phyloP scores from a whole-genome alignment of 495 filamentous ascomycete species.

The Beverwykella pulmonaria region DNA sequence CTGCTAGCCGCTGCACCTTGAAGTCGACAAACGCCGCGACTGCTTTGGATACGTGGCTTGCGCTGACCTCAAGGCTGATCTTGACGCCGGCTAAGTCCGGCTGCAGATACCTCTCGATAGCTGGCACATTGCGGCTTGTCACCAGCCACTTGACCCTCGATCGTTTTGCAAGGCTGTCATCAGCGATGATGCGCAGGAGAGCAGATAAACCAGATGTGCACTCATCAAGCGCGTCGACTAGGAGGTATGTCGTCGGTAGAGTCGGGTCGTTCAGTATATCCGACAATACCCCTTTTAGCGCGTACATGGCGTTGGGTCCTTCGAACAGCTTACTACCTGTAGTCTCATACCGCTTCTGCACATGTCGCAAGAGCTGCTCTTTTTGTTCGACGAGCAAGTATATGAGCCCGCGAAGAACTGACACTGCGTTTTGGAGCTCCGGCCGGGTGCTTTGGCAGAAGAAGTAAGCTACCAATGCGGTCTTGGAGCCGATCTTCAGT shows the following conservation, averaged over 20 bases:
- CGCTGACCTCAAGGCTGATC: too few species aligned
- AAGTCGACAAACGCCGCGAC: too few species aligned
- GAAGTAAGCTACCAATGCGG: conserved; percentile 39
- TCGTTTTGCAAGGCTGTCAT: conserved; percentile 44
- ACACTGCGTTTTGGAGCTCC: conserved; percentile 26
- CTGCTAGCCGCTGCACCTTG: too few species aligned
- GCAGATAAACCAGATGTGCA: conserved; percentile 37
- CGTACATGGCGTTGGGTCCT: neutral
- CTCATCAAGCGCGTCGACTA: conserved; percentile 46
- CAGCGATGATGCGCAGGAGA: conserved; percentile 43
- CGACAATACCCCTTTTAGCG: too few species aligned
- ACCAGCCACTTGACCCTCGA: conserved; percentile 29
- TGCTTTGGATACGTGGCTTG: too few species aligned
- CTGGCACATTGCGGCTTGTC: neutral
- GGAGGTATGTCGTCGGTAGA: neutral
- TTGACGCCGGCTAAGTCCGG: too few species aligned
- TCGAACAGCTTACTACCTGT: conserved; percentile 3
- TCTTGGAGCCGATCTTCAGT: conserved; percentile 1
- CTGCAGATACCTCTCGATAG: too few species aligned
- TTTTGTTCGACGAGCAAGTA: conserved; percentile 17
- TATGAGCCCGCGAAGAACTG: conserved; percentile 37
- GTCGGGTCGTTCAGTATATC: too few species aligned
- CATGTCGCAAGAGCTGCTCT: neutral
- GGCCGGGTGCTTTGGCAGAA: conserved; percentile 32
- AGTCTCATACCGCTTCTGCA: conserved; percentile 7